Conservation (phyloP, 805 yeast genomes). For the Wickerhamomyces bisporus region DNA sequence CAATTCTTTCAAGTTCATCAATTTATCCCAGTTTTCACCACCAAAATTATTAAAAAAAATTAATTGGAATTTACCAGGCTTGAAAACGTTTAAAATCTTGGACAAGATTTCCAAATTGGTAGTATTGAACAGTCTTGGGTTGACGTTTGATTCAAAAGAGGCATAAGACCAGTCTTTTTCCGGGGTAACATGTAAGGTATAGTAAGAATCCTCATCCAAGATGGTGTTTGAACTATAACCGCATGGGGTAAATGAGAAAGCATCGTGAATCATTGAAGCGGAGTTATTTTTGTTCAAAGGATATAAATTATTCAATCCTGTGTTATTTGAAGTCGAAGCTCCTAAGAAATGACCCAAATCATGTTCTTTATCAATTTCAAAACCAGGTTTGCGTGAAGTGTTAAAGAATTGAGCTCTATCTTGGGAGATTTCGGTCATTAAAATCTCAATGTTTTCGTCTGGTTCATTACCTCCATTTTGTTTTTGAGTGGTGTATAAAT, state of each 20-base stretch:
- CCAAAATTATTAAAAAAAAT: slow-evolving; percentile 38
- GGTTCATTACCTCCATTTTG: slow-evolving; percentile 10
- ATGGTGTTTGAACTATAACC: slow-evolving; percentile 91
- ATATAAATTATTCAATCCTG: slow-evolving; percentile 64
- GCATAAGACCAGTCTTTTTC: slow-evolving; percentile 95
- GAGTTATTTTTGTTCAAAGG: slow-evolving; percentile 11
- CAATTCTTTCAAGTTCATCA: slow-evolving; percentile 30
- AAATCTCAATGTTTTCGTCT: slow-evolving; percentile 80
- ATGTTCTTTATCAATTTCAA: slow-evolving; percentile 41
- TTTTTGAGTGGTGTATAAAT: slow-evolving; percentile 63
- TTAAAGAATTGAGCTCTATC: slow-evolving; percentile 53
- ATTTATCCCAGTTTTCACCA: slow-evolving; percentile 29
- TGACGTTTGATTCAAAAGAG: slow-evolving; percentile 86
- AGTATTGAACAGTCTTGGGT: slow-evolving; percentile 33
- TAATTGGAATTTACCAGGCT: slow-evolving; percentile 71
- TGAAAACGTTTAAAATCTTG: slow-evolving; percentile 58
- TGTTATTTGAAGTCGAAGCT: slow-evolving; percentile 52
- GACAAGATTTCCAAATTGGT: slow-evolving; percentile 51
- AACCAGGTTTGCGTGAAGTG: slow-evolving; percentile 39
- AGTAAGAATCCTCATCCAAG: slow-evolving; percentile 55
- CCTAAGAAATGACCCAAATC: slow-evolving; percentile 86
- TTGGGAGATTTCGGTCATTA: slow-evolving; percentile 81
- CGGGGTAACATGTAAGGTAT: slow-evolving; percentile 91
- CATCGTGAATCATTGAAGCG: slow-evolving; percentile 57
- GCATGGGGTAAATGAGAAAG: slow-evolving; percentile 90